Evolutionary conservation across 2,329 filamentous ascomycete species (phyloP).

Genomic region (Aureobasidium sp.): DNA sequence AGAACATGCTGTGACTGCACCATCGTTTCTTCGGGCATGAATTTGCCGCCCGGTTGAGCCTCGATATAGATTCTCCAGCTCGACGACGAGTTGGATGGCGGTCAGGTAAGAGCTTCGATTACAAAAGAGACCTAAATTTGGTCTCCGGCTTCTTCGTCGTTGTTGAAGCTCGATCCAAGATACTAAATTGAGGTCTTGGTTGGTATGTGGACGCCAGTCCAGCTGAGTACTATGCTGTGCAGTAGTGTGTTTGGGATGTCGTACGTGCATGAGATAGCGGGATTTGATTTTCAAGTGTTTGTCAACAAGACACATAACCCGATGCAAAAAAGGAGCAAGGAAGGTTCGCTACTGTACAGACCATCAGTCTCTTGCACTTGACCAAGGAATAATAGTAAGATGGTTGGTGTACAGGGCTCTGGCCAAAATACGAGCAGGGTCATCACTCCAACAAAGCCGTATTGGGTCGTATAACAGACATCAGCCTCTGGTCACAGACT

Average conservation of each 20-base stretch:
- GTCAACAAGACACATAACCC: not conserved
- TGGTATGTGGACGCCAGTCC: not conserved
- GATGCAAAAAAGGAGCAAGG: not conserved
- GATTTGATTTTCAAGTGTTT: not conserved
- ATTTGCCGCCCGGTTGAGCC: not conserved
- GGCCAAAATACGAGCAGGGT: not conserved
- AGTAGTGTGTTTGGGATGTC: slow-evolving; percentile 7
- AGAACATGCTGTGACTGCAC: not conserved
- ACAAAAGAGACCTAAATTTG: not conserved
- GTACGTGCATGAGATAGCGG: slow-evolving; percentile 1
- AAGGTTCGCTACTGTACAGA: not conserved
- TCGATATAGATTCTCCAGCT: not conserved
- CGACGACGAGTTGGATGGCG: not conserved
- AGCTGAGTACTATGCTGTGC: not conserved
- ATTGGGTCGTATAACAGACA: not conserved
- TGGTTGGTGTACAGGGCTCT: not conserved
- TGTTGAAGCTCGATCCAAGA: not conserved
- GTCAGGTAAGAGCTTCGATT: slow-evolving; percentile 1
- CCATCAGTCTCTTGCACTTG: not conserved
- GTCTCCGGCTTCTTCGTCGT: not conserved
- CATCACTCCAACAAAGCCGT: not conserved
- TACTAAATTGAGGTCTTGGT: not conserved
- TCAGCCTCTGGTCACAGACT: not conserved
- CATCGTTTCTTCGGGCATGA: not conserved
- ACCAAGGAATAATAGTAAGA: not conserved